Percentiles rank a stretch among this genome's conserved stretches.
Conservation (phyloP, 352 stramenopile species). For the Aphanomyces stellatus region DNA sequence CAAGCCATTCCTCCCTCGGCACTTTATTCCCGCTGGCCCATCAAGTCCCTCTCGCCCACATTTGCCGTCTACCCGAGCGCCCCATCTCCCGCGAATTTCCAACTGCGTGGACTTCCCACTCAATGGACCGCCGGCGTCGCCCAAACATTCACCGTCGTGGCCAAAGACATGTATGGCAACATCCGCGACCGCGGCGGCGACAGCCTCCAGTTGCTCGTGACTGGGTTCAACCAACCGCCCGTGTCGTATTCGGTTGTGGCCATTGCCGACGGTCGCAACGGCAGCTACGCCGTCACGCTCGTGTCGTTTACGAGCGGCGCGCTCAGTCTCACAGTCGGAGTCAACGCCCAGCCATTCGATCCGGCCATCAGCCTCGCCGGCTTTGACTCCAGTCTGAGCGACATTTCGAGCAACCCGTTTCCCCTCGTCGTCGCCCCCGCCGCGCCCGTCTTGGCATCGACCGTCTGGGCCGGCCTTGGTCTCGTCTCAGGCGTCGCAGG, state of each 20-base stretch:
- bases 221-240: not conserved
- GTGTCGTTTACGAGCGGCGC: constrained; percentile 27
- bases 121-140: constrained; percentile 20
- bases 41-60: constrained; percentile 46
- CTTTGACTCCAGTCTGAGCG: constrained; percentile 32
- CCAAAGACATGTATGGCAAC: constrained; percentile 38
- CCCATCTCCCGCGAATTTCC: constrained; percentile 28
- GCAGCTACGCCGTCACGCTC: constrained; percentile 34
- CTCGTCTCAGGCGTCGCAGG: constrained; percentile 5
- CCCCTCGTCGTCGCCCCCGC: constrained; percentile 34
- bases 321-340: constrained; percentile 37
- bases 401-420: constrained; percentile 40
- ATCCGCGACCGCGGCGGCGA: constrained; percentile 28
- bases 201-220: constrained; percentile 30
- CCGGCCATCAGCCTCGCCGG: constrained; percentile 20
- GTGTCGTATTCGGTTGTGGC: not conserved
- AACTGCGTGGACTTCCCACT: not conserved
- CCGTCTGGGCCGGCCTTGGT: constrained; percentile 21
- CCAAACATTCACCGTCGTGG: constrained; percentile 31
- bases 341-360: constrained; percentile 24
- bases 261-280: constrained; percentile 32
- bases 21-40: constrained; percentile 44
- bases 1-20: constrained; percentile 34
- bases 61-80: constrained; percentile 31
- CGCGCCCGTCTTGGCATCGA: constrained; percentile 25